Evolutionary conservation across 345 rosid genomes (phyloP).

Genomic region (Rhodamnia argentea): DNA sequence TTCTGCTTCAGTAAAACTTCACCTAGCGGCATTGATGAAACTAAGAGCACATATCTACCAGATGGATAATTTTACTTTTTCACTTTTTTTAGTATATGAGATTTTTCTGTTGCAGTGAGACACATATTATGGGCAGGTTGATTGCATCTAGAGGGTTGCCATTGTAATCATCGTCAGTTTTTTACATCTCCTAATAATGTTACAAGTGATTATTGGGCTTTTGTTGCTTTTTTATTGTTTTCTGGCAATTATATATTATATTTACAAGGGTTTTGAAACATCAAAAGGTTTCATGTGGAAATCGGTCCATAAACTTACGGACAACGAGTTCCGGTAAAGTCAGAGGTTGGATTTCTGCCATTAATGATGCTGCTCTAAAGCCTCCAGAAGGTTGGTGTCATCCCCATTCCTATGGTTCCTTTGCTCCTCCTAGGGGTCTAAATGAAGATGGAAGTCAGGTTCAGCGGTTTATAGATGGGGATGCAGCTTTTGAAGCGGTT

Average conservation of each 20-base stretch:
- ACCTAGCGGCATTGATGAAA: neutral
- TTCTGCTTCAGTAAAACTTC: neutral
- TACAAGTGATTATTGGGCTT: neutral
- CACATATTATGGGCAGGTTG: neutral
- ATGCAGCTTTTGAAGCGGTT: constrained; percentile 87
- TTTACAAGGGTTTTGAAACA: constrained; percentile 2
- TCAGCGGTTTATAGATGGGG: constrained; percentile 88
- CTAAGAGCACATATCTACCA: neutral
- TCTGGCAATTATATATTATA: neutral
- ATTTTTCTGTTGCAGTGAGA: neutral
- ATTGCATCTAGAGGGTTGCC: neutral
- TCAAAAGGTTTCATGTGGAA: constrained; percentile 56
- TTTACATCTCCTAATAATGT: neutral
- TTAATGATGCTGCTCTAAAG: constrained; percentile 43
- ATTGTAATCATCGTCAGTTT: neutral
- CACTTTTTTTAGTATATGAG: neutral
- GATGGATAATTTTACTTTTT: neutral
- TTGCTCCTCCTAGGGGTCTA: constrained; percentile 75
- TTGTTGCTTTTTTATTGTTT: neutral
- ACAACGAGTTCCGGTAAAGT: constrained; percentile 49
- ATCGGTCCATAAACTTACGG: constrained; percentile 45
- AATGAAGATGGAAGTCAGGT: constrained; percentile 80
- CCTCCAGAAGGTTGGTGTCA: constrained; percentile 55
- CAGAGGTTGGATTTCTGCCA: constrained; percentile 69
- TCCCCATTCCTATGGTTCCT: constrained; percentile 78